These are phyloP conservation scores for Exsudoporus frostii DNA, from an alignment of 768 basidiomycete genomes.

Conservation along the genomic window DNA sequence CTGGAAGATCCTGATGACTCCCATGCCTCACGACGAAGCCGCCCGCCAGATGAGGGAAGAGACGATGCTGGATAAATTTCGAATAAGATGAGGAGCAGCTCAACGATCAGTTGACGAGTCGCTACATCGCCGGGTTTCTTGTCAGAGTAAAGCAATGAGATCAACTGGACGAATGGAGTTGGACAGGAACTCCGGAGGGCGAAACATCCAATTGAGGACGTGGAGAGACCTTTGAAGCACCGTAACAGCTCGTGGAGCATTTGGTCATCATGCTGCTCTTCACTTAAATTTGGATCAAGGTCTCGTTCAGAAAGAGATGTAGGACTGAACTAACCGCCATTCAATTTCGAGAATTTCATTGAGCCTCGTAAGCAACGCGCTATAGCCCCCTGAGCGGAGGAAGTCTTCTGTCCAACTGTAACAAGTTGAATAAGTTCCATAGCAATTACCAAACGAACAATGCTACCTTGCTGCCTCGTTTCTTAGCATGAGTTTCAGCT, in stretches of 20 bases:
- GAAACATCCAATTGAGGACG: slow-evolving; percentile 83
- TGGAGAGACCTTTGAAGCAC: slow-evolving; percentile 91
- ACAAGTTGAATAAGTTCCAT: not conserved
- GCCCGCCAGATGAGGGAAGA: slow-evolving; percentile 50
- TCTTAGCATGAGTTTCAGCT: slow-evolving; percentile 77
- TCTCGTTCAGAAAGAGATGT: not conserved
- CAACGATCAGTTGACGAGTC: slow-evolving; percentile 86
- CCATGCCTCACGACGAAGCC: slow-evolving; percentile 51
- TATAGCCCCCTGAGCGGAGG: slow-evolving; percentile 79
- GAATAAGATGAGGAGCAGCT: slow-evolving; percentile 82
- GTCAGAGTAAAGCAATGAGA: slow-evolving; percentile 88
- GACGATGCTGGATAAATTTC: slow-evolving; percentile 80
- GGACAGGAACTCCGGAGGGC: slow-evolving; percentile 89
- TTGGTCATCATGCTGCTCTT: slow-evolving; percentile 98
- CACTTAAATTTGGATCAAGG: slow-evolving; percentile 46
- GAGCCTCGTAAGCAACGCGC: slow-evolving; percentile 74
- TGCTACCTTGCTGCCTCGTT: slow-evolving; percentile 86
- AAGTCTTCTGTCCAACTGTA: slow-evolving; percentile 89
- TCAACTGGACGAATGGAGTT: slow-evolving; percentile 80
- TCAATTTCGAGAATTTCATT: slow-evolving; percentile 93
- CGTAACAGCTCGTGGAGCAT: slow-evolving; percentile 87
- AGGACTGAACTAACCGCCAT: slow-evolving; percentile 75
- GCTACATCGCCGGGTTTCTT: slow-evolving; percentile 96
- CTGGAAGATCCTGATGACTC: slow-evolving; percentile 45
- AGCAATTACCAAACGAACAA: not conserved